These are phyloP conservation scores for Luzula sylvatica DNA, from an alignment of 176 grass and related monocot species.

Conservation along the genomic window DNA sequence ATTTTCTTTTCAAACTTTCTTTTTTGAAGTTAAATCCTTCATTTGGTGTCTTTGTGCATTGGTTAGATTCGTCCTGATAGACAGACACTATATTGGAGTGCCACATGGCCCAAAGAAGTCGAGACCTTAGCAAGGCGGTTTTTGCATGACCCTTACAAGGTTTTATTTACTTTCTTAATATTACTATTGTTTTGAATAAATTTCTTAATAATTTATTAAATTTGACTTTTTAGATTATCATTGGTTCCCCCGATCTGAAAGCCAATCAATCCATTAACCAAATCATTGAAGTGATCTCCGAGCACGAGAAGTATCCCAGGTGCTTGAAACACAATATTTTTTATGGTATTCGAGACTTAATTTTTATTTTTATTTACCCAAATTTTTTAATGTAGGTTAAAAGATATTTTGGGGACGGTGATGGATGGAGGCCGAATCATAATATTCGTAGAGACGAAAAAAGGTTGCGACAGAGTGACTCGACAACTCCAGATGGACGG, in stretches of 20 bases:
- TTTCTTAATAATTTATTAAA: conserved; percentile 6
- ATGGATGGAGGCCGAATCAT: conserved; percentile 90
- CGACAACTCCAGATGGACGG: conserved; percentile 98
- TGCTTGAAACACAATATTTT: conserved; percentile 7
- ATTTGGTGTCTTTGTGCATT: conserved; percentile 5
- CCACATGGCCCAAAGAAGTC: conserved; percentile 92
- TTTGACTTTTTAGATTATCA: conserved; percentile 55
- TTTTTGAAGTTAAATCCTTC: too few species aligned
- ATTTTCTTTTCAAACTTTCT: neutral
- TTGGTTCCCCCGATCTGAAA: conserved; percentile 90
- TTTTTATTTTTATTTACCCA: neutral
- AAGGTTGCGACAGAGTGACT: conserved; percentile 82
- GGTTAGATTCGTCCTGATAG: conserved; percentile 89
- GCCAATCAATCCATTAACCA: conserved; percentile 97
- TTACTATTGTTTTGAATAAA: neutral
- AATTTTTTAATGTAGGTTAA: too few species aligned
- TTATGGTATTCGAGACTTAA: neutral
- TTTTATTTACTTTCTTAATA: conserved; percentile 4
- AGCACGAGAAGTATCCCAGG: conserved; percentile 94
- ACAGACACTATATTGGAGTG: conserved; percentile 96
- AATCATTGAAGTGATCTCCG: conserved; percentile 78
- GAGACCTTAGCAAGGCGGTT: conserved; percentile 75
- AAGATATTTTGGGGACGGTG: conserved; percentile 38
- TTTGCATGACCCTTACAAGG: conserved; percentile 95
- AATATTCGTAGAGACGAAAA: conserved; percentile 97